These are phyloP conservation scores for Curvularia spicifera DNA, from an alignment of 2,329 filamentous ascomycete species.

Conservation along the genomic window DNA sequence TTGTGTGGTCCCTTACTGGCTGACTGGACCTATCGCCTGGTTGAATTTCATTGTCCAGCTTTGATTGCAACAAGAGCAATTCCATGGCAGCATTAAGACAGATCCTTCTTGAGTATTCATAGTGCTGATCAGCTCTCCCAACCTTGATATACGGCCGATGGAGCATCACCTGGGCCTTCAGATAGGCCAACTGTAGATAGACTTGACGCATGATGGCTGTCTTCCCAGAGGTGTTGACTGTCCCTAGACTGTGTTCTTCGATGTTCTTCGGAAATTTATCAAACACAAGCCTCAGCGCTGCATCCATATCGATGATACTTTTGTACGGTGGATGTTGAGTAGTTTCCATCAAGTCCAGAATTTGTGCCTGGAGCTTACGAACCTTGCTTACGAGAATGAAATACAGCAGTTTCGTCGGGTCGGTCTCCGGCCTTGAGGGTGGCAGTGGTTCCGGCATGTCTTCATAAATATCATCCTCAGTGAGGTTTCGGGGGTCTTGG, in stretches of 20 bases:
- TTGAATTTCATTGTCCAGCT: conserved; percentile 51
- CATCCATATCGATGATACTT: conserved; percentile 39
- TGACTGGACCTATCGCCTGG: conserved; percentile 46
- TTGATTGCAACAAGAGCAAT: conserved; percentile 54
- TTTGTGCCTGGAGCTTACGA: conserved; percentile 32
- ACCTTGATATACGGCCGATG: conserved; percentile 48
- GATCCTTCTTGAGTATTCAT: conserved; percentile 50
- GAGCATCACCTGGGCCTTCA: conserved; percentile 45
- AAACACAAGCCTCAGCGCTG: conserved; percentile 30
- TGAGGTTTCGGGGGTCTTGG: conserved; percentile 49
- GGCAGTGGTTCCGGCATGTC: conserved; percentile 41
- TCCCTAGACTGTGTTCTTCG: conserved; percentile 19
- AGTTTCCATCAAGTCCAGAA: conserved; percentile 39
- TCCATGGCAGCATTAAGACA: conserved; percentile 56
- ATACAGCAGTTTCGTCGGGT: conserved; percentile 38
- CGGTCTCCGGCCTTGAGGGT: conserved; percentile 35
- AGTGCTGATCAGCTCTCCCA: conserved; percentile 47
- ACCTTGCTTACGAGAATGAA: conserved; percentile 35
- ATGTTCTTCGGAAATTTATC: conserved; percentile 29
- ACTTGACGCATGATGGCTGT: conserved; percentile 35
- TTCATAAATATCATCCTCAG: conserved; percentile 51
- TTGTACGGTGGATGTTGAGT: conserved; percentile 37
- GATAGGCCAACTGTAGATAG: conserved; percentile 41
- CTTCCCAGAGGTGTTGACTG: conserved; percentile 20
- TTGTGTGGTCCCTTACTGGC: background rate